These are phyloP conservation scores for Penicillium janthinellum DNA, from an alignment of 2,329 filamentous ascomycete species.

Conservation along the genomic window DNA sequence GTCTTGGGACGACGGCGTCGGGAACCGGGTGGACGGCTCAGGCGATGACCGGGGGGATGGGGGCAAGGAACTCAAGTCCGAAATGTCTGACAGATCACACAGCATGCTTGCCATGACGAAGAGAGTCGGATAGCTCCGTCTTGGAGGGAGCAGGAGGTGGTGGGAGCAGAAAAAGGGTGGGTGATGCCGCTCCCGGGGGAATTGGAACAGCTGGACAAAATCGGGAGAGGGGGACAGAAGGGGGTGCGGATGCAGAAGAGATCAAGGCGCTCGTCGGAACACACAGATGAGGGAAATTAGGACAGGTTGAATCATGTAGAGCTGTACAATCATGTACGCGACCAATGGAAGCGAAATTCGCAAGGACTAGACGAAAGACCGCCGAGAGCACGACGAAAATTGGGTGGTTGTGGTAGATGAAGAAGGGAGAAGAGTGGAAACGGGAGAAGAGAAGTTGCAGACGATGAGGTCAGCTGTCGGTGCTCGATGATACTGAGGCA, in stretches of 20 bases:
- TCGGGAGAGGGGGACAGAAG: slow-evolving; percentile 1
- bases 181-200: background rate
- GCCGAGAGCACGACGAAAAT: slow-evolving; percentile 2
- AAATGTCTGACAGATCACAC: slow-evolving; percentile 39
- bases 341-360: background rate
- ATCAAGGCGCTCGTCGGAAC: slow-evolving; percentile 1
- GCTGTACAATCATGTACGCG: background rate
- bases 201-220: slow-evolving; percentile 1
- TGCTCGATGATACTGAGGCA: background rate
- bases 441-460: slow-evolving; percentile 16
- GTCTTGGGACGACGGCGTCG: slow-evolving; percentile 48
- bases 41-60: slow-evolving; percentile 42
- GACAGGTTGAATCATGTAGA: slow-evolving; percentile 13
- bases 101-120: slow-evolving; percentile 24
- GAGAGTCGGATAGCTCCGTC: background rate
- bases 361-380: background rate
- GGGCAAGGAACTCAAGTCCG: slow-evolving; percentile 47
- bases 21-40: slow-evolving; percentile 36
- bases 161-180: slow-evolving; percentile 11
- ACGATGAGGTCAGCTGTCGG: slow-evolving; percentile 28
- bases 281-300: slow-evolving; percentile 11
- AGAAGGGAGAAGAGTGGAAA: slow-evolving; percentile 26
- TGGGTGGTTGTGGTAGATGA: background rate
- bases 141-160: background rate
- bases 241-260: background rate